Evolutionary conservation across 2,329 filamentous ascomycete species (phyloP).

Genomic region (Dendryphion nanum): DNA sequence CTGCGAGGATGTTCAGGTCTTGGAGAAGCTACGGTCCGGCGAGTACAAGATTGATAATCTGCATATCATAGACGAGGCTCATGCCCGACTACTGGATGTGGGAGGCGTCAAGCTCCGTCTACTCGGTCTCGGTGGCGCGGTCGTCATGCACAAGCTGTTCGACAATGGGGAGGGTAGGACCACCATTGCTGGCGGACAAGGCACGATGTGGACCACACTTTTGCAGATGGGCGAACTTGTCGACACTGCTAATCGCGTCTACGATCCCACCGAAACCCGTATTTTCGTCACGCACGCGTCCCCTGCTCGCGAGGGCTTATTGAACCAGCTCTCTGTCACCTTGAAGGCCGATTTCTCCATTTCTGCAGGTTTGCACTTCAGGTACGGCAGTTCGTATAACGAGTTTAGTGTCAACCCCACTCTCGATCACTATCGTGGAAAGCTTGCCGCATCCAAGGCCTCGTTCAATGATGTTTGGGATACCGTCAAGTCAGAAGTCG

Average conservation of each 20-base stretch:
- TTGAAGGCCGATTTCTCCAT: conserved; percentile 98
- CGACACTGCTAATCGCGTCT: conserved; percentile 96
- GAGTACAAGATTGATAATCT: conserved; percentile 98
- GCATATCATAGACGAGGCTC: conserved; percentile 97
- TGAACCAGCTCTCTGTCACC: conserved; percentile 96
- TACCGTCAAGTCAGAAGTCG: conserved; percentile 93
- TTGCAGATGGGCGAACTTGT: conserved; percentile 98
- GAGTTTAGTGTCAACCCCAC: conserved; percentile 99
- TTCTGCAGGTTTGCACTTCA: conserved; percentile 95
- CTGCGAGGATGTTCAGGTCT: conserved; percentile 93
- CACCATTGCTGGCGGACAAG: conserved; percentile 95
- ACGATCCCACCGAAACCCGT: conserved; percentile 95
- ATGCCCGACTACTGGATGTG: conserved; percentile 90
- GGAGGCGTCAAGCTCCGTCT: conserved; percentile 95
- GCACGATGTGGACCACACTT: conserved; percentile 99
- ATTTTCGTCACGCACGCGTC: conserved; percentile 97
- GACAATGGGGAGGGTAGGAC: conserved; percentile 98
- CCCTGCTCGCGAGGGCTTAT: conserved; percentile 88
- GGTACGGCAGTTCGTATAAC: conserved; percentile 98
- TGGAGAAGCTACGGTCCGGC: conserved; percentile 95
- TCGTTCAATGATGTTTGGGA: conserved; percentile 99
- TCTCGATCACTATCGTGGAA: conserved; percentile 95
- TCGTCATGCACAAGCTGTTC: conserved; percentile 99
- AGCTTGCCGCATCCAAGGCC: conserved; percentile 94
- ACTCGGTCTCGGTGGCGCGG: conserved; percentile 88